Evolutionary conservation across 2,329 filamentous ascomycete species (phyloP), one percentile per base, ranked within the genome.

Genomic region (Trichoderma gracile): DNA sequence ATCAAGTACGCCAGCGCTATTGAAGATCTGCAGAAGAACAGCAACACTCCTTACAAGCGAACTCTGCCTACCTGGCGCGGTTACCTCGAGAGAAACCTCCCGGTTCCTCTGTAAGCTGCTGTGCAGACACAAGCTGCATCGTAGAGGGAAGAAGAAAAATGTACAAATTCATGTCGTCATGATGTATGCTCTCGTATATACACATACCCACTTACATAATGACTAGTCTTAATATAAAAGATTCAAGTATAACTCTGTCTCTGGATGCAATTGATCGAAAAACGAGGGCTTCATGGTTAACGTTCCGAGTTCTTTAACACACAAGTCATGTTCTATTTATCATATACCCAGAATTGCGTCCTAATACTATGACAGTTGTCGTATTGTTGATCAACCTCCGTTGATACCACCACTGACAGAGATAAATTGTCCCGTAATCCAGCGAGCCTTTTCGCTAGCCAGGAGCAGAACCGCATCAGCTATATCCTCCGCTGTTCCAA

Each of bases 1-100:
- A 77, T 90, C 58, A 83, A 78, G 71, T 89, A 82, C 77, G 87
- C 79, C 0, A 89, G 83, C 70, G 86, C 86, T 1, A 87, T 88
- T 68, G 86, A 89, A 73, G 82, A 88, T 71, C 71, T 87, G 67
- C 82, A 84, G 73, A 69, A 75, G 25, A 75, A 70, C 3, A 75
- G 76, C 5, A 72, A 77, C 7, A 81, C 79, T 0, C 69, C 73
- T 14, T 81, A 81, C 63, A 79, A 79, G 72, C 78, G 85, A 38
- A 79, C 77, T 2, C 71, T 79, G 53, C 84, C 85, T 0, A 74
- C 76, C 64, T 88, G 84, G 84, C 74, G 78, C 3, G 83, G 80
- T 2, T 85, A 85, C 67, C 72, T 81, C 53, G 71, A 73, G 61
- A 77, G 77, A 45, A 82, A 82, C 47, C 69, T 83, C 3, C 81